Evolutionary conservation across 2,329 filamentous ascomycete genomes (phyloP), one percentile per base, ranked within the genome.

Genomic region (Aphanocladium album): DNA sequence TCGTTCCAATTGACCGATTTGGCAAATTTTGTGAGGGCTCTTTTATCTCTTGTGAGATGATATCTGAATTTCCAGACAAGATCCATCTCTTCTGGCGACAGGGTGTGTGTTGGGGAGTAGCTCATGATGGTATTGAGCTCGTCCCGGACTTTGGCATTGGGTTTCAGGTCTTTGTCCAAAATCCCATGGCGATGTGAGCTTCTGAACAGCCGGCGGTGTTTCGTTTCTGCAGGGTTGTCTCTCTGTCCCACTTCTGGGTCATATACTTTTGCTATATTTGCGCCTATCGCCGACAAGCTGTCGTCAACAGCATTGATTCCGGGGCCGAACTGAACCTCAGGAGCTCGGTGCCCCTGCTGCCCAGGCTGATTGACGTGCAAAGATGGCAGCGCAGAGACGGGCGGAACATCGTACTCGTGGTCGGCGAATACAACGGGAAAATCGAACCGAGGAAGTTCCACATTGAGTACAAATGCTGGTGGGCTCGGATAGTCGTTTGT

Each of bases 21-120:
- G 72, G 98, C 91, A 67, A 99, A 96, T 69, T 99, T 99, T 37
- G 93, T 99, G 61, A 98, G 80, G 2, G 93, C 90, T 68, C 89
- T 82, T 74, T 99, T 99, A 72, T 99, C 93, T 61, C 92, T 84
- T 1, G 93, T 95, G 23, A 99, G 76, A 72, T 97, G 93, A 73
- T 98, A 96, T 62, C 95, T 84, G 77, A 98, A 99, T 68, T 96
- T 95, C 96, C 96, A 99, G 21, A 99, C 86, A 56, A 97, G 81
- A 73, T 99, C 95, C 70, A 96, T 96, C 73, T 99, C 95, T 71
- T 97, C 93, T 0, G 91, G 85, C 1, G 87, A 91, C 25, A 99
- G 80, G 52, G 90, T 84, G 64, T 97, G 92, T 0, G 93, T 96
- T 3, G 95, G 95, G 7, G 93, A 92, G 69, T 97, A 97, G 2